phyloP scores from a whole-genome alignment of 2,329 filamentous ascomycete species.

The Trichoderma sp. region DNA sequence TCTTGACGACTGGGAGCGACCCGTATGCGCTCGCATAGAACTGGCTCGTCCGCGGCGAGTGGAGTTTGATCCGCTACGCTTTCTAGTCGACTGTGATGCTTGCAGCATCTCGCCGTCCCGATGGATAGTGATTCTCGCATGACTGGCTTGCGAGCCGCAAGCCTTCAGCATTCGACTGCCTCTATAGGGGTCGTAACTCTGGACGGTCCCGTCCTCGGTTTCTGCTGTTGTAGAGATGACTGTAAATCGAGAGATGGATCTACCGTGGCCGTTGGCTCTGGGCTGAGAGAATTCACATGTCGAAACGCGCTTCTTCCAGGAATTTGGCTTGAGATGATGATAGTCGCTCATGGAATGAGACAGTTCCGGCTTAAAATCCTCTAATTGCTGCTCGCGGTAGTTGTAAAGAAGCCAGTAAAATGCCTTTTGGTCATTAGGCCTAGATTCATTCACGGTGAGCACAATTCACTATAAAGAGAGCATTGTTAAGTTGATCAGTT shows the following conservation, averaged over 20 bases:
- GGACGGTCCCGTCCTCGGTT: conserved; percentile 49
- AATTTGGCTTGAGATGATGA: conserved; percentile 68
- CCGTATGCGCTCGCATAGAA: conserved; percentile 34
- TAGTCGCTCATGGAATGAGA: conserved; percentile 90
- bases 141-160: conserved; percentile 53
- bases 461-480: background rate
- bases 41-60: conserved; percentile 33
- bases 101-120: conserved; percentile 45
- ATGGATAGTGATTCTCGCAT: conserved; percentile 70
- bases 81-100: conserved; percentile 33
- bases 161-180: conserved; percentile 57
- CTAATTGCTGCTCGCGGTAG: conserved; percentile 80
- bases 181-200: conserved; percentile 84
- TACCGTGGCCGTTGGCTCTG: conserved; percentile 49
- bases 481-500: background rate
- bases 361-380: conserved; percentile 81
- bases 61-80: conserved; percentile 39
- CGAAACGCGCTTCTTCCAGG: conserved; percentile 61
- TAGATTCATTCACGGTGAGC: conserved; percentile 39
- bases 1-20: conserved; percentile 37
- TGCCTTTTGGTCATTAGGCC: conserved; percentile 85
- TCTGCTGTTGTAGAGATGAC: conserved; percentile 65
- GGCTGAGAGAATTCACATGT: conserved; percentile 60
- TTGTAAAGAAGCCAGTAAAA: conserved; percentile 85
- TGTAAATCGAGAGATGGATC: conserved; percentile 62